Conservation (phyloP, 371 early-diverging fungal species). For the Ecytonucleospora hepatopenaei region DNA sequence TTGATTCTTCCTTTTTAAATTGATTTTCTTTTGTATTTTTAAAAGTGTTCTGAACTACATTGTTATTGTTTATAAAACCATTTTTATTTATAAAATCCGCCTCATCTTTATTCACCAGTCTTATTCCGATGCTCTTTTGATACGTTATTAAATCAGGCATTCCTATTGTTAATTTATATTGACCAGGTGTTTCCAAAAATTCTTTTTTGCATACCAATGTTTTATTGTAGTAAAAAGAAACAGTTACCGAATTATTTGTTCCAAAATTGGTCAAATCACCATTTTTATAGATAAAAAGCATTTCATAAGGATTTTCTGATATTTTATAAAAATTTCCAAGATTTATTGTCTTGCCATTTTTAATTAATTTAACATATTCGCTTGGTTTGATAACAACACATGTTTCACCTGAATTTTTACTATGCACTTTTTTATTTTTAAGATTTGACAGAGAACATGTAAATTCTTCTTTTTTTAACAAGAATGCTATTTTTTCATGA, state of each 20-base stretch:
- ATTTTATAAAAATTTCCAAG: background rate
- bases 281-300: background rate
- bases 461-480: background rate
- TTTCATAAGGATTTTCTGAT: background rate
- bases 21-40: no score
- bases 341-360: background rate
- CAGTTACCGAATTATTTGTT: background rate
- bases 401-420: background rate
- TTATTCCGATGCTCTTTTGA: background rate
- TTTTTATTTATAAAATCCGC: no score
- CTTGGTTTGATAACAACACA: background rate
- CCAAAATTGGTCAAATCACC: background rate
- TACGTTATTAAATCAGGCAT: background rate
- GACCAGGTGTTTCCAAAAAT: background rate
- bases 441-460: background rate
- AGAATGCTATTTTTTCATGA: background rate
- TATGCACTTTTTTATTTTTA: background rate
- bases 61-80: no score
- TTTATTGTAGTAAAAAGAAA: background rate
- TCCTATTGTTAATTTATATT: background rate
- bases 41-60: no score
- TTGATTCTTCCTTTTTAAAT: no score
- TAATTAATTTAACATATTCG: background rate
- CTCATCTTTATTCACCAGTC: background rate
- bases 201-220: background rate